These are phyloP conservation scores for Globisporangium uncinulatum DNA, from an alignment of 352 stramenopile species.

Conservation along the genomic window DNA sequence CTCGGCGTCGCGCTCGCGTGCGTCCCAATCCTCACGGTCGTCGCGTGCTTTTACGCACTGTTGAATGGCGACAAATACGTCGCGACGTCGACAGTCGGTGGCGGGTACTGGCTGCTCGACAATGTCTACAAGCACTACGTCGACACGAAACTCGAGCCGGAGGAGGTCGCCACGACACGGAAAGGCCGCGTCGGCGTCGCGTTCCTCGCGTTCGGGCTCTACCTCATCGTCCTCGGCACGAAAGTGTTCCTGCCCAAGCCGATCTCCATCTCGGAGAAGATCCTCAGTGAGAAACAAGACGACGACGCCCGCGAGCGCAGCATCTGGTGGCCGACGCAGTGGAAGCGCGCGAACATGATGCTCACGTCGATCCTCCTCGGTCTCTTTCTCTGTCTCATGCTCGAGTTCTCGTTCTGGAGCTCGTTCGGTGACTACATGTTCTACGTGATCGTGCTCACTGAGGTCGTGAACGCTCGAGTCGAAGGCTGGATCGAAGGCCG, in stretches of 20 bases:
- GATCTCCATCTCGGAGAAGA: slow-evolving; percentile 86
- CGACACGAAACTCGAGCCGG: slow-evolving; percentile 77
- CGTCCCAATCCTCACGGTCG: slow-evolving; percentile 75
- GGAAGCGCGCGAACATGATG: slow-evolving; percentile 95
- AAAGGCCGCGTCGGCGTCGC: slow-evolving; percentile 90
- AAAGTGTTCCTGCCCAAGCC: slow-evolving; percentile 92
- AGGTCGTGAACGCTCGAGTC: slow-evolving; percentile 86
- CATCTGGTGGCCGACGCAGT: slow-evolving; percentile 90
- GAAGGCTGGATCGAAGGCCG: slow-evolving; percentile 88
- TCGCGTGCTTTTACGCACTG: slow-evolving; percentile 61
- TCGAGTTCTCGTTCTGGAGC: slow-evolving; percentile 96
- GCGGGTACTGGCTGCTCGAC: slow-evolving; percentile 75
- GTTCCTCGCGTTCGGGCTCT: slow-evolving; percentile 91
- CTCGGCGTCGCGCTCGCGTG: slow-evolving; percentile 88
- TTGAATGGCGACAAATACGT: slow-evolving; percentile 57
- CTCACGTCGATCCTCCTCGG: slow-evolving; percentile 90
- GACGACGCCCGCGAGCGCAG: slow-evolving; percentile 52
- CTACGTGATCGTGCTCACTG: slow-evolving; percentile 92
- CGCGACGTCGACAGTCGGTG: slow-evolving; percentile 14
- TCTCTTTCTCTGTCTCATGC: slow-evolving; percentile 91
- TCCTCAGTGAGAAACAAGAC: slow-evolving; percentile 82
- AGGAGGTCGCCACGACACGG: slow-evolving; percentile 45
- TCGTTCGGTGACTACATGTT: slow-evolving; percentile 95
- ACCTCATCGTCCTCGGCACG: slow-evolving; percentile 72
- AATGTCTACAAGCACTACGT: slow-evolving; percentile 85